Evolutionary conservation across 805 yeast genomes (phyloP), one percentile per base, ranked within the genome.

Genomic region (Candida tallmaniae): DNA sequence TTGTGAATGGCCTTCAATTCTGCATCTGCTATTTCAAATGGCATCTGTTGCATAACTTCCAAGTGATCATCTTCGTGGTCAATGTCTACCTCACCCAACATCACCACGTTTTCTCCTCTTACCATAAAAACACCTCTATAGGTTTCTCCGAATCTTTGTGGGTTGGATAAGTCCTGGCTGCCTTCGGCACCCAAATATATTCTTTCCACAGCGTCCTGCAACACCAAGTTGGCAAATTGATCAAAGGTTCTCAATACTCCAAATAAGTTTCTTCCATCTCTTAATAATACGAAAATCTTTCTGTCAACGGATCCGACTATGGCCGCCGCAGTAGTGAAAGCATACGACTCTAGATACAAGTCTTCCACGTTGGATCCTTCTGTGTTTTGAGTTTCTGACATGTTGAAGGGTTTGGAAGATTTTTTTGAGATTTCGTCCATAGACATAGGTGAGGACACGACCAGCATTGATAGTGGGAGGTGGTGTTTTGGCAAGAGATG

Each of bases 231-330:
- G 40, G 95, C 89, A 57, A 81, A 93, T 60, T 90, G 97, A 63
- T 93, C 98, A 59, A 90, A 93, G 2, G 97, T 87, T 58, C 98
- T 75, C 46, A 93, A 68, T 16, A 89, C 83, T 12, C 98, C 98
- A 53, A 85, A 80, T 21, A 90, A 63, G 44, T 80, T 78, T 46
- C 90, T 74, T 24, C 97, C 97, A 58, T 90, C 97, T 52, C 96
- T 80, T 45, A 93, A 68, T 27, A 86, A 70, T 2, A 87, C 95
- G 48, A 85, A 82, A 21, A 93, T 84, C 51, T 80, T 76, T 51
- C 87, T 73, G 57, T 84, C 93, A 11, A 84, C 89, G 17, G 88
- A 81, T 11, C 93, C 90, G 19, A 84, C 87, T 28, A 84, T 76
- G n/a, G 93, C 90, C 2, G 95, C 95, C 0, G 94, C 85, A 0